These are phyloP conservation scores for Coprinopsis cinerea DNA, from an alignment of 768 basidiomycete species.

Conservation along the genomic window DNA sequence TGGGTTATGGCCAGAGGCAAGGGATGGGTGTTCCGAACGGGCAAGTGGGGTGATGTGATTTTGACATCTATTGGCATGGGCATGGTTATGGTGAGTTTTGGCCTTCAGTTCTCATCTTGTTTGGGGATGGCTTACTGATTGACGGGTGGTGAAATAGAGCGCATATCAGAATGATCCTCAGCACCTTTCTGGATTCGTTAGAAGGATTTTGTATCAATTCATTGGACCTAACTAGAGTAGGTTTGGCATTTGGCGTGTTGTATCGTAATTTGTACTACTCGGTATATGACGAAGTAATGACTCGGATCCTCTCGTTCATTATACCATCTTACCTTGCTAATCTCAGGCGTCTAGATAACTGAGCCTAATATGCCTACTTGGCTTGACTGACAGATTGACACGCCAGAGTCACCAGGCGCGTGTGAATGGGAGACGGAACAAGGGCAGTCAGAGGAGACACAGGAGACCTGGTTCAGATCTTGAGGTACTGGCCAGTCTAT, in stretches of 20 bases:
- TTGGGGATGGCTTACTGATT: conserved; percentile 27
- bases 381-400: too few species aligned
- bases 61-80: conserved; percentile 49
- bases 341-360: too few species aligned
- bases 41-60: conserved; percentile 61
- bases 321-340: too few species aligned
- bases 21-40: conserved; percentile 68
- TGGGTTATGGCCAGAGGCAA: conserved; percentile 77
- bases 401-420: too few species aligned
- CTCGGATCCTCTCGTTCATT: neutral
- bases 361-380: too few species aligned
- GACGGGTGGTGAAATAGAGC: conserved; percentile 36
- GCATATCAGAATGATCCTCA: conserved; percentile 84
- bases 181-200: conserved; percentile 74
- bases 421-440: too few species aligned
- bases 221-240: conserved; percentile 86
- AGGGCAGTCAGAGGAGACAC: too few species aligned
- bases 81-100: conserved; percentile 76
- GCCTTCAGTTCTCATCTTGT: conserved; percentile 6
- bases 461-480: too few species aligned
- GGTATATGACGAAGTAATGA: neutral
- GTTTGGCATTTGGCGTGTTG: too few species aligned
- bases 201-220: conserved; percentile 81
- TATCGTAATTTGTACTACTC: neutral
- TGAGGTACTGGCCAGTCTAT: too few species aligned